These are phyloP conservation scores for Infundibulicybe gibba DNA, from an alignment of 768 basidiomycete genomes.

Conservation along the genomic window DNA sequence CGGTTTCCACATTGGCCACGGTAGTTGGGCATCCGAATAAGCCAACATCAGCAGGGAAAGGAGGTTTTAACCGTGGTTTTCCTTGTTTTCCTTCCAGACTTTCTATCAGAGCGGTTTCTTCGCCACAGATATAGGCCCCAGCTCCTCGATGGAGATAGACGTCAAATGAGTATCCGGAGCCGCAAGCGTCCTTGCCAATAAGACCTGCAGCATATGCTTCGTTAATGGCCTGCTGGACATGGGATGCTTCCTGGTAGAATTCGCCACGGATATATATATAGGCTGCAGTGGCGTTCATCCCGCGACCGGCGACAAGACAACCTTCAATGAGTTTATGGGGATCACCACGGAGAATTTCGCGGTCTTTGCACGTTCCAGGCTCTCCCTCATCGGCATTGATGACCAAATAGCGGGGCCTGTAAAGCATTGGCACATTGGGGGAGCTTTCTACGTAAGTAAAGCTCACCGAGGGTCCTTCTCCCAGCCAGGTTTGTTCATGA, in stretches of 20 bases:
- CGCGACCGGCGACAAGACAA: slow-evolving; percentile 93
- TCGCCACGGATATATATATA: slow-evolving; percentile 99
- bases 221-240: slow-evolving; percentile 92
- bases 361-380: slow-evolving; percentile 98
- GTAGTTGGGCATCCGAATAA: slow-evolving; percentile 97
- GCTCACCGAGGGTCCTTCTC: slow-evolving; percentile 82
- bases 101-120: slow-evolving; percentile 98
- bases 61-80: slow-evolving; percentile 95
- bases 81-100: slow-evolving; percentile 97
- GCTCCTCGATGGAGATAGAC: slow-evolving; percentile 98
- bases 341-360: slow-evolving; percentile 96
- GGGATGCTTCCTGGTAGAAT: slow-evolving; percentile 92
- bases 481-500: slow-evolving; percentile 99
- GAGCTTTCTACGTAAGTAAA: not conserved
- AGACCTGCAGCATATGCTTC: slow-evolving; percentile 91
- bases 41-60: slow-evolving; percentile 98
- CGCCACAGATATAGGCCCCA: slow-evolving; percentile 97
- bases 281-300: slow-evolving; percentile 97
- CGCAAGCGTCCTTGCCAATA: slow-evolving; percentile 89
- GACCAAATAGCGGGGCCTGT: slow-evolving; percentile 90
- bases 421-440: not conserved
- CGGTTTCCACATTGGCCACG: slow-evolving; percentile 98
- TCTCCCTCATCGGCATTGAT: slow-evolving; percentile 99
- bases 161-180: slow-evolving; percentile 91
- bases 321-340: slow-evolving; percentile 98